Evolutionary conservation across 305 asterid species (phyloP).

Genomic region (Ilex paraguariensis): DNA sequence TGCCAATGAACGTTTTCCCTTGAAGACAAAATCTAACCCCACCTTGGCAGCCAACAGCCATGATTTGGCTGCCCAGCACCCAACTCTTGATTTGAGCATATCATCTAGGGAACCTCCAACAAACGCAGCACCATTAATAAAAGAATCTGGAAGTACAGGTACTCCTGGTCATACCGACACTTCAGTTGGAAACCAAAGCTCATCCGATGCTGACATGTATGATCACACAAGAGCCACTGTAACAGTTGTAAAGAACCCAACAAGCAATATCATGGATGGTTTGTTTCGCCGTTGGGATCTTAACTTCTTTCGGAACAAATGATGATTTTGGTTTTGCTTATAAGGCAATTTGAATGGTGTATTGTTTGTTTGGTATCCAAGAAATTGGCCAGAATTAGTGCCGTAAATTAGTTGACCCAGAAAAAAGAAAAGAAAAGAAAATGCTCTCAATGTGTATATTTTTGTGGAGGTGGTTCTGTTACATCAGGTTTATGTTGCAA

Average conservation of each 20-base stretch:
- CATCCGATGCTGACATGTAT: constrained; percentile 38
- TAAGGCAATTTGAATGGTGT: too few species aligned
- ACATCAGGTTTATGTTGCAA: too few species aligned
- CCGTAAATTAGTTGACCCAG: too few species aligned
- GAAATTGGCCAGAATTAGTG: too few species aligned
- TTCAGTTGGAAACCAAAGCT: constrained; percentile 23
- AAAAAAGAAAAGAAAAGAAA: too few species aligned
- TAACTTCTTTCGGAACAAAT: constrained; percentile 65
- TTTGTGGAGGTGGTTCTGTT: too few species aligned
- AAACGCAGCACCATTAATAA: constrained; percentile 10
- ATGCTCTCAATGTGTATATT: too few species aligned
- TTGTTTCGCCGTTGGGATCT: constrained; percentile 85
- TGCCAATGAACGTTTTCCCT: constrained; percentile 10
- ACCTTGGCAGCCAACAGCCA: constrained; percentile 20
- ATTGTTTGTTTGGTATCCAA: too few species aligned
- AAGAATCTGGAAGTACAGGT: constrained; percentile 23
- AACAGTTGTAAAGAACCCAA: constrained; percentile 64
- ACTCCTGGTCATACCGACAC: constrained; percentile 15
- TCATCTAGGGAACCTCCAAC: constrained; percentile 12
- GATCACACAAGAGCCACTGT: constrained; percentile 69
- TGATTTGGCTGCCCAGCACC: constrained; percentile 15
- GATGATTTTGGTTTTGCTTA: constrained; percentile 10
- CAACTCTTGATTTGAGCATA: constrained; percentile 11
- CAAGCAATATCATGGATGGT: constrained; percentile 65
- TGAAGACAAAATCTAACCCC: constrained; percentile 16